These are phyloP conservation scores for Lasiodiplodia sp. DNA, from an alignment of 2,329 filamentous ascomycete species.

Conservation along the genomic window DNA sequence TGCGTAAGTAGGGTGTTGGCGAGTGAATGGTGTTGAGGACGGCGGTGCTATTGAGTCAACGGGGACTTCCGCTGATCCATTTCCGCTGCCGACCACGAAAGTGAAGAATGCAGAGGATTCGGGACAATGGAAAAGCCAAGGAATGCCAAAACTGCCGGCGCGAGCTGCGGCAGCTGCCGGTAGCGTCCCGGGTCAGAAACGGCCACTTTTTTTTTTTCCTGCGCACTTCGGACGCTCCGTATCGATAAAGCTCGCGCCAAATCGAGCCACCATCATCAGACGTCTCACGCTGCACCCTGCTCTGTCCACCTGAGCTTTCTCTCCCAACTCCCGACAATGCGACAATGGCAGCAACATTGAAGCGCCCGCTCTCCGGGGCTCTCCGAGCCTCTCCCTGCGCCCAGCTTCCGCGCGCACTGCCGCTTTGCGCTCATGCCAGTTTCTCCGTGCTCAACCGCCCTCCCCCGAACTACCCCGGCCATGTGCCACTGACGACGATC, in stretches of 20 bases:
- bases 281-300: not conserved
- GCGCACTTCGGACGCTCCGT: not conserved
- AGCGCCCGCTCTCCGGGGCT: slow-evolving; percentile 12
- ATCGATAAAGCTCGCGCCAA: slow-evolving; percentile 24
- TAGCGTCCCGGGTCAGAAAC: not conserved
- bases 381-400: slow-evolving; percentile 6
- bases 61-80: slow-evolving; percentile 5
- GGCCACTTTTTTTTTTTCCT: slow-evolving; percentile 4
- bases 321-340: slow-evolving; percentile 15
- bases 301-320: slow-evolving; percentile 1
- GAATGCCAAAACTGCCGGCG: slow-evolving; percentile 1
- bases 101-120: slow-evolving; percentile 1
- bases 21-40: slow-evolving; percentile 1
- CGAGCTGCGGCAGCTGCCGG: slow-evolving; percentile 4
- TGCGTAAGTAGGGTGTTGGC: not conserved
- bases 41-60: slow-evolving; percentile 7
- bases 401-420: slow-evolving; percentile 10
- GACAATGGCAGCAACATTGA: slow-evolving; percentile 27
- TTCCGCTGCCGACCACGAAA: not conserved
- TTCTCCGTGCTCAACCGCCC: slow-evolving; percentile 90
- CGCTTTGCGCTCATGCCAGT: slow-evolving; percentile 3
- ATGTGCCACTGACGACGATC: slow-evolving; percentile 82
- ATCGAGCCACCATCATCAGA: slow-evolving; percentile 23
- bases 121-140: slow-evolving; percentile 10
- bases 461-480: slow-evolving; percentile 85